Evolutionary conservation across 495 filamentous ascomycete species (phyloP).

Genomic region (Tuber brumale): DNA sequence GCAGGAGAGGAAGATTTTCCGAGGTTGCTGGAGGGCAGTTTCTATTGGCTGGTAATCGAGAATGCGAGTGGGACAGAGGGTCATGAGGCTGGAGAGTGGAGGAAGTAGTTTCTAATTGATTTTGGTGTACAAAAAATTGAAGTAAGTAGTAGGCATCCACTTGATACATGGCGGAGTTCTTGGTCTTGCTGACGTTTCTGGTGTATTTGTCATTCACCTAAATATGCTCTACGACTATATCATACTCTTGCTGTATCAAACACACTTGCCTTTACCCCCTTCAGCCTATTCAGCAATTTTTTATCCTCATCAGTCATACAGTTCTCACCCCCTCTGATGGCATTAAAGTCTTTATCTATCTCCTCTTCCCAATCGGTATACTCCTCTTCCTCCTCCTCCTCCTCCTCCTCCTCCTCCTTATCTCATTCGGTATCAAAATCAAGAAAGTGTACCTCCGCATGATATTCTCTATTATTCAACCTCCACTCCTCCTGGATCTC

Average conservation of each 20-base stretch:
- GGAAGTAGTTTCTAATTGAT: not conserved
- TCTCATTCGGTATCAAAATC: too few species aligned
- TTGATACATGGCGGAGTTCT: not conserved
- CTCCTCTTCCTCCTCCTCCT: not conserved
- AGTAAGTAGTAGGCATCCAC: not conserved
- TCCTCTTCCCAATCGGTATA: not conserved
- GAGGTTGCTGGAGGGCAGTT: not conserved
- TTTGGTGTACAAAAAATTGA: not conserved
- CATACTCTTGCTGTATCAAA: not conserved
- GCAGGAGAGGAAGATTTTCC: rapidly evolving
- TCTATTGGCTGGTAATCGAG: too few species aligned
- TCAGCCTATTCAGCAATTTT: not conserved
- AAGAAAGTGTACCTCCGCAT: too few species aligned
- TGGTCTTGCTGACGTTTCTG: not conserved
- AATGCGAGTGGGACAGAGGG: too few species aligned
- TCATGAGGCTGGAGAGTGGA: not conserved
- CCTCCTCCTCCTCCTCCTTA: too few species aligned
- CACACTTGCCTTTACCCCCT: not conserved
- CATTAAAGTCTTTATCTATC: not conserved
- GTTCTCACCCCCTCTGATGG: too few species aligned
- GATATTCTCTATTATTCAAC: too few species aligned
- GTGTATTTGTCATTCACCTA: not conserved
- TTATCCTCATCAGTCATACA: not conserved
- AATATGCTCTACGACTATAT: not conserved
- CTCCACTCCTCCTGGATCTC: too few species aligned